Base-by-base conservation (phyloP, 768 basidiomycete genomes). In the Trametopsis cervina region DNA sequence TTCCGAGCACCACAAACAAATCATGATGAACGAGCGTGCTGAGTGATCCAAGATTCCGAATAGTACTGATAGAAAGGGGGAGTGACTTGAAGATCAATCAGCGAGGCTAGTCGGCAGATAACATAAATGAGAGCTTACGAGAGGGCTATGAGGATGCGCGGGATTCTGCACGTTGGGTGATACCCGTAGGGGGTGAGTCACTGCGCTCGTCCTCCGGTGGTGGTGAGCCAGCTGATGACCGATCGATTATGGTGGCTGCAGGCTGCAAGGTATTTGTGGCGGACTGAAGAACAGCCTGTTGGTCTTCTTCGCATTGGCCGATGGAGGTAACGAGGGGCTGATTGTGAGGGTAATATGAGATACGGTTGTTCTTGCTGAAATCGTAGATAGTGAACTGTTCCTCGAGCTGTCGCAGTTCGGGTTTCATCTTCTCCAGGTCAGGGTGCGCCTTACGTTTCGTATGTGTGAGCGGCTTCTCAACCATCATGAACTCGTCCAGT, bases 381-480 rank as follows among this genome's bases (percentile, higher is more conserved):
- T 97, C 90, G 60, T 94, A 96, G 3, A 88, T 72, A 39, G 85
- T 89, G 66, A 96, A 96, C 89, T 93, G 89, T 64, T 97, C 92
- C 66, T 97, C 95, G 53, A 98, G 78, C 65, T 90, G 80, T 52
- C 93, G 78, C 63, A 90, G 75, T 63, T 98, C 96, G 18, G 91
- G 85, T 60, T 85, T 89, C 75, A 98, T 80, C 64, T 85, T 86
- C 55, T 89, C 88, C 10, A 89, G 63, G 67, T 96, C 90, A 25
- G 80, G 82, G 61, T 94, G 94, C 24, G 80, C 82, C 61, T 95
- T 98, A 27, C 96, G 83, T 66, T 92, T 96, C 39, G 87, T 75
- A 53, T 94, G 92, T 47, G 91, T 96, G 47, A 98, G 69, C n/a
- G 95, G 95, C 63, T 97, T 97, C 69, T 98, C 95, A 44, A 94